Evolutionary conservation across 441 rosid genomes (phyloP).

Genomic region (Euphorbia schlechtendalii): DNA sequence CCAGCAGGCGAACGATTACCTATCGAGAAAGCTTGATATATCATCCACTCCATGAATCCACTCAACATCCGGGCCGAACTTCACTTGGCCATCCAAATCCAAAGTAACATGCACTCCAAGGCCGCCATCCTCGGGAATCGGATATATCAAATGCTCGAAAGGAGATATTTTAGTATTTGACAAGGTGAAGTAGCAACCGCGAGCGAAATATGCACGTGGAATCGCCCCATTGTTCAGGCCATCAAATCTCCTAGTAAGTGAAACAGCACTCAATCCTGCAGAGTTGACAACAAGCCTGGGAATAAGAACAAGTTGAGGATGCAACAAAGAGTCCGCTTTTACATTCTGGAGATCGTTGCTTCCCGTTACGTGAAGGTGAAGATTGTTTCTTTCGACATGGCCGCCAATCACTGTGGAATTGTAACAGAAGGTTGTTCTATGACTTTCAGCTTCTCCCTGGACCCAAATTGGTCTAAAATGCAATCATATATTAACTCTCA

Average conservation of each 20-base stretch:
- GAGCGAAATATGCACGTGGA: conserved; percentile 63
- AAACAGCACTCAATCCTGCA: conserved; percentile 70
- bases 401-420: conserved; percentile 66
- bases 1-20: conserved; percentile 29
- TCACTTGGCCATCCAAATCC: conserved; percentile 76
- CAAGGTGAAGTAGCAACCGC: conserved; percentile 76
- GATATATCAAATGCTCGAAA: conserved; percentile 67
- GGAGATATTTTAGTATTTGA: conserved; percentile 43
- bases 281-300: conserved; percentile 72
- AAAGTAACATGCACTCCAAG: conserved; percentile 85
- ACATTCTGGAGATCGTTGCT: conserved; percentile 37
- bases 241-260: conserved; percentile 54
- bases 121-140: conserved; percentile 87
- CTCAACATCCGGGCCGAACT: conserved; percentile 94
- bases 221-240: conserved; percentile 37
- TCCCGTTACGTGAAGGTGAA: conserved; percentile 48
- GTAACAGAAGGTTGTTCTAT: conserved; percentile 55
- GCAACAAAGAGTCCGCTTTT: conserved; percentile 27
- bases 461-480: conserved; percentile 28
- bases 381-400: conserved; percentile 41
- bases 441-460: conserved; percentile 85
- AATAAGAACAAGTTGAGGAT: conserved; percentile 49
- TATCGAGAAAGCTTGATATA: conserved; percentile 62
- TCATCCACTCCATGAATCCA: conserved; percentile 64
- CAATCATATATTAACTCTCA: conserved; percentile 18